Percentiles rank a stretch among this genome's conserved stretches.
phyloP scores from a whole-genome alignment of 345 rosid species.

The Adansonia digitata region DNA sequence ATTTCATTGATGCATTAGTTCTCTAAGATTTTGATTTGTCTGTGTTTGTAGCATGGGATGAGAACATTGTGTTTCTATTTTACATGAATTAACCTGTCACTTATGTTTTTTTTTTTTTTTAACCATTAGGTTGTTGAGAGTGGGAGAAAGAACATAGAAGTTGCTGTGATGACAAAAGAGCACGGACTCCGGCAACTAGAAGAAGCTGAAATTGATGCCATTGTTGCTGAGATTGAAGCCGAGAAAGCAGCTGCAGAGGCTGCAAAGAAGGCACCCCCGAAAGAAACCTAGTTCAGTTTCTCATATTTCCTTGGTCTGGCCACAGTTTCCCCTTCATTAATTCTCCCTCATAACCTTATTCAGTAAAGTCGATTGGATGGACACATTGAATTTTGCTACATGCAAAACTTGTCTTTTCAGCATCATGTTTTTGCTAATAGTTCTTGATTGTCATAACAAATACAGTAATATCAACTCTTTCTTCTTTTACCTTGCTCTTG shows the following conservation, averaged over 20 bases:
- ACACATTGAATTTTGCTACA: not conserved
- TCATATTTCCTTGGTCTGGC: not conserved
- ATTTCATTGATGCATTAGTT: not conserved
- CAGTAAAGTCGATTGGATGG: not conserved
- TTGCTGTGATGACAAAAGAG: constrained; percentile 82
- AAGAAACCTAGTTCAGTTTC: constrained; percentile 4
- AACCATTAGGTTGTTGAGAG: constrained; percentile 76
- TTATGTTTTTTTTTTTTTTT: not conserved
- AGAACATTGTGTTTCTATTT: not conserved
- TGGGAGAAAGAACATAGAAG: constrained; percentile 95
- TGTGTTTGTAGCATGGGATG: not conserved
- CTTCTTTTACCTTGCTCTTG: not conserved
- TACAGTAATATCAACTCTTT: not conserved
- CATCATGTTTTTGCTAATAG: not conserved
- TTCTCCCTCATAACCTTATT: not conserved
- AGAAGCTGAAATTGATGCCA: constrained; percentile 82
- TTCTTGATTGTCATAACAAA: not conserved
- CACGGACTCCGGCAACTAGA: constrained; percentile 73
- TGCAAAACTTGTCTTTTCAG: not conserved
- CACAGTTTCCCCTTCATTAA: not conserved
- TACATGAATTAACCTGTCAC: not conserved
- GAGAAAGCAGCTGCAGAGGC: constrained; percentile 96
- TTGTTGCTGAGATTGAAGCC: constrained; percentile 82
- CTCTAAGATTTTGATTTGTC: not conserved
- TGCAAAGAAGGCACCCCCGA: constrained; percentile 59